Base-by-base conservation (phyloP, 257 asterid genomes). In the Echium plantagineum region DNA sequence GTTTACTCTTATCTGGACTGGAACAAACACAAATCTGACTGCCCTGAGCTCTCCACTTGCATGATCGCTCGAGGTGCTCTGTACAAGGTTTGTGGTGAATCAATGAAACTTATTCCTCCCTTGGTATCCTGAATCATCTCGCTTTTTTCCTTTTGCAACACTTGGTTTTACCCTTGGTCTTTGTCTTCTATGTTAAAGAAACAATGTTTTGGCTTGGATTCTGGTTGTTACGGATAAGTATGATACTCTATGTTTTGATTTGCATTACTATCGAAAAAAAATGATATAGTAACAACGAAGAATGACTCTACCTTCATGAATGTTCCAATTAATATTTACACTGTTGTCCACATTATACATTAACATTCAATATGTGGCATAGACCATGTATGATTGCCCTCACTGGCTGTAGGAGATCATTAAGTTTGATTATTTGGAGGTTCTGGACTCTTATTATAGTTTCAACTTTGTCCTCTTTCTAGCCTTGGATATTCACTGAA, bases 401-500 rank as follows among this genome's bases (percentile, higher is more conserved):
- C 46, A 7, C 9, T 35, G 46, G 12, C 12, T 42, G 49, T 42
- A 42, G 49, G 49, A 1, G 16, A 13, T 13, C 49, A 42, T 42
- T 42, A 13, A 42, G 2, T 7, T 42, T 42, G 2, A 13, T 42
- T 1, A 7, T 42, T 38, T 42, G 49, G 49, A 42, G 49, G 49
- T 42, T 42, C 49, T 4, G 49, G 17, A 13, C 16, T 42, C 49
- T 42, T 42, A 42, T 13, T 13, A 12, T 42, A 42, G 10, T 42
- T 13, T 1, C 49, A 42, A 7, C 13, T 16, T 10, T 10, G 16
- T 56, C 4, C 3, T 21, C 58, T 77, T 70, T 70, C 69, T 84
- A 91, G 97, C 98, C 97, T 5, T 93, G 98, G 98, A 74, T 93
- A 70, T 93, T 93, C 66, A 93, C 97, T 26, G 97, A 93, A 78